Conservation (phyloP, 2,329 filamentous ascomycete genomes). For the Penicillium sp. region DNA sequence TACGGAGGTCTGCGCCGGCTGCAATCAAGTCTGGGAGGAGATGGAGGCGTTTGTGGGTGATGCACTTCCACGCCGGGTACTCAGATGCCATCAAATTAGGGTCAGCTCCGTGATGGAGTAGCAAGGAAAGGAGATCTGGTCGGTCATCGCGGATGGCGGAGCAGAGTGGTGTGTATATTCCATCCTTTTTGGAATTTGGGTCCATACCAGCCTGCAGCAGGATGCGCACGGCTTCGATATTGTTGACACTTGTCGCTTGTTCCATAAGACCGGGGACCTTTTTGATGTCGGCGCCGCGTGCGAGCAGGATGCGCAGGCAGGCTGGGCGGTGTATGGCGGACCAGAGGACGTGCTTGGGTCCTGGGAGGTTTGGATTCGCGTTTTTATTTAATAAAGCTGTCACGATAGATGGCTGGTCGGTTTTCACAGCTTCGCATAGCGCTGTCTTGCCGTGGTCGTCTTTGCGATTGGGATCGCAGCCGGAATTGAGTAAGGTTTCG, state of each 20-base stretch:
- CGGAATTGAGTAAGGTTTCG: slow-evolving; percentile 60
- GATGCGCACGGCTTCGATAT: slow-evolving; percentile 59
- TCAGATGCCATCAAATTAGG: slow-evolving; percentile 59
- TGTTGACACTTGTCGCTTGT: slow-evolving; percentile 62
- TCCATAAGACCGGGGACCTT: slow-evolving; percentile 65
- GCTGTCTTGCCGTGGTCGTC: slow-evolving; percentile 62
- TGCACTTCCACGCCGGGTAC: slow-evolving; percentile 66
- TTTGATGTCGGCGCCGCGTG: slow-evolving; percentile 58
- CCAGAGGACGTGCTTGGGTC: slow-evolving; percentile 68
- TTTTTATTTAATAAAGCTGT: slow-evolving; percentile 55
- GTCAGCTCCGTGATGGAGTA: slow-evolving; percentile 54
- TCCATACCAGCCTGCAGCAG: slow-evolving; percentile 60
- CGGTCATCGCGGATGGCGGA: slow-evolving; percentile 67
- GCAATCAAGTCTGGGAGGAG: slow-evolving; percentile 58
- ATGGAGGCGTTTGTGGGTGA: slow-evolving; percentile 63
- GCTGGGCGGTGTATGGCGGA: slow-evolving; percentile 59
- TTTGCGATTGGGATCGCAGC: slow-evolving; percentile 58
- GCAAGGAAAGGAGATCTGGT: slow-evolving; percentile 59
- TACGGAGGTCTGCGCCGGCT: slow-evolving; percentile 59
- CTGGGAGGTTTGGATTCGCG: slow-evolving; percentile 66
- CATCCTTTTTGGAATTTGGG: slow-evolving; percentile 62
- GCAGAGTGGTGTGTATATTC: slow-evolving; percentile 66
- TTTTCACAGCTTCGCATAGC: slow-evolving; percentile 61
- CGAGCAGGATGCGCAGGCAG: slow-evolving; percentile 59
- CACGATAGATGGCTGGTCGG: slow-evolving; percentile 57